Evolutionary conservation across 495 filamentous ascomycete genomes (phyloP), one percentile per base, ranked within the genome.

Genomic region (Neurospora sp.): DNA sequence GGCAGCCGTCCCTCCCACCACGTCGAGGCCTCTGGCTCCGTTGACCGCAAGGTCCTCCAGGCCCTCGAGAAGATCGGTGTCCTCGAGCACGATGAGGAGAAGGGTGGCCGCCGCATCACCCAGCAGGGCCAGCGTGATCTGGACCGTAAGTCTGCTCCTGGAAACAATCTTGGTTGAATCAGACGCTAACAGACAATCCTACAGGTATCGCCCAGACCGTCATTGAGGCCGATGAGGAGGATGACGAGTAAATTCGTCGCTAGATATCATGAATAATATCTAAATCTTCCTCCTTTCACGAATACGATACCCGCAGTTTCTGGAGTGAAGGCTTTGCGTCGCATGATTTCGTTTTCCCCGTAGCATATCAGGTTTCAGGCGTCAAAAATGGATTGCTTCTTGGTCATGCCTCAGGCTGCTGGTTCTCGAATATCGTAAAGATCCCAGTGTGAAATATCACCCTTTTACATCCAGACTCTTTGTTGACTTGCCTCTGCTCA

Each of bases 51-150:
- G 88, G 89, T 95, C 77, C 87, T 97, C 83, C 95, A 98, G 90
- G 88, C 94, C 71, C 90, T 99, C 69, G 95, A 98, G 93, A 97
- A 97, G 91, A 98, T 99, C 83, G 94, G 94, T 83, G 93, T 99
- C 78, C 86, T 99, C 71, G 96, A 99, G 92, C 84, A 89, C 81
- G 93, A 98, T 82, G 94, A 96, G 89, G 95, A 97, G 71, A 96
- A 95, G 89, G 96, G 96, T 86, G 96, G 96, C 78, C 92, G 96
- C 78, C 89, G 96, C 79, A 98, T 98, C 84, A 97, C 96, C 79
- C 94, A 98, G 88, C 88, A 89, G 80, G 96, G 96, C 77, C 96
- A 98, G 89, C 92, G 96, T 84, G 96, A 99, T 94, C 88, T 99
- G 87, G 96, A 98, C 88, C 94, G 96, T 92, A 80, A 75, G 79